Base-by-base conservation (phyloP, 2,329 filamentous ascomycete species). In the Byssothecium circinans region DNA sequence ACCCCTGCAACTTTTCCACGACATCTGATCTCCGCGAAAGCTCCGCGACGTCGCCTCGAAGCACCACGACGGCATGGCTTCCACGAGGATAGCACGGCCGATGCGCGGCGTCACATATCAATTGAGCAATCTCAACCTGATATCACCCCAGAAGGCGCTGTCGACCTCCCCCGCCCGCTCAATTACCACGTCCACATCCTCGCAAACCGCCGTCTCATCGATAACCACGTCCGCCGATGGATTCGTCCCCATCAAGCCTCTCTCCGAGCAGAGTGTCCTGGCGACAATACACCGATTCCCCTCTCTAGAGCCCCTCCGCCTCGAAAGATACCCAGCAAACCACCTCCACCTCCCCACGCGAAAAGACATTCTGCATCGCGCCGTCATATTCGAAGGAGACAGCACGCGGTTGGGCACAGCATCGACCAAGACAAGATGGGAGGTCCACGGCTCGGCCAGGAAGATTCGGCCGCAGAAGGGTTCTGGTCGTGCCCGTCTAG, bases 201-300 rank as follows among this genome's bases (percentile, higher is more conserved):
- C 80, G 55, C 81, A 83, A 76, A 81, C 82, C 30, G 82, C 83
- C 42, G 58, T 75, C 11, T 65, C 75, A 36, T 73, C 66, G 23
- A 62, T 74, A 20, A 67, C 73, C 35, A 75, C 65, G 40, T 73
- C 73, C 67, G 53, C 57, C 60, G 51, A 74, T 71, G 42, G 64
- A 64, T 54, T 65, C 57, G 58, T 65, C 27, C 66, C 71, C 45
- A 56, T 66, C 35, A 62, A 60, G 41, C 61, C 66, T 20, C 53
- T 62, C 50, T 48, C 62, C 25, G 45, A 65, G 51, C 56, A 84
- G 38, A 67, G 83, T 23, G 89, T 95, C 47, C 83, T 88, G 45
- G 81, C 92, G 52, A 97, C 92, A 45, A 83, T 96, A 72, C 91
- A 96, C 82, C 78, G 80, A 68, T 99, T 97, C 77, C 94, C 94